A percentile compares a stretch with the other conserved stretches of the same genome.
phyloP scores from a whole-genome alignment of 2,329 filamentous ascomycete species.

The Neonectria neomacrospora region DNA sequence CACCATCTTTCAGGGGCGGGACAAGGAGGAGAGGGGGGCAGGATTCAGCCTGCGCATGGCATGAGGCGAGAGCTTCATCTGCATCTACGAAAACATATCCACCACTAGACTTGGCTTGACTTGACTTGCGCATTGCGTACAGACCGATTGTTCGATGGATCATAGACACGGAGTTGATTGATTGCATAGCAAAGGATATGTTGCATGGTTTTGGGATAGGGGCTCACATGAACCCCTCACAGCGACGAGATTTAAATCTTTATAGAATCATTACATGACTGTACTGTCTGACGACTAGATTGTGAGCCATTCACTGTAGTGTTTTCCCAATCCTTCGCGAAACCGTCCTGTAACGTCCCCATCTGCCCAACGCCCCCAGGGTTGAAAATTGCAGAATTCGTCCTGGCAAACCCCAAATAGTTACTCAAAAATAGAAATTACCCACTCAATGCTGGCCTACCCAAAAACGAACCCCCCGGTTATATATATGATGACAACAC shows the following conservation, averaged over 20 bases:
- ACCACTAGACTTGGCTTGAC: not conserved
- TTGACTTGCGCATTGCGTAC: not conserved
- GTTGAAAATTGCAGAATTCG: slow-evolving; percentile 30
- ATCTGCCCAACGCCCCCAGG: slow-evolving; percentile 37
- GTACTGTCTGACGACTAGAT: slow-evolving; percentile 36
- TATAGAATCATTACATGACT: slow-evolving; percentile 42
- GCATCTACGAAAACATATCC: slow-evolving; percentile 3
- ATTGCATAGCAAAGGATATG: not conserved
- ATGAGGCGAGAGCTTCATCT: slow-evolving; percentile 29
- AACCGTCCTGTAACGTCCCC: slow-evolving; percentile 30
- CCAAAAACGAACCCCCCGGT: slow-evolving; percentile 22
- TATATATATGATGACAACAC: slow-evolving; percentile 17
- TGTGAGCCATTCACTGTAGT: slow-evolving; percentile 36
- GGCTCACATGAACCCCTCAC: slow-evolving; percentile 13
- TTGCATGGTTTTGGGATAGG: slow-evolving; percentile 19
- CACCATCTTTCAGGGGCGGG: slow-evolving; percentile 75
- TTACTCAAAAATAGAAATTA: slow-evolving; percentile 26
- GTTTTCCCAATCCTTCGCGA: slow-evolving; percentile 26
- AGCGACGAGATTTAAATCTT: slow-evolving; percentile 39
- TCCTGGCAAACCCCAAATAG: slow-evolving; percentile 27
- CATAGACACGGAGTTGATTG: slow-evolving; percentile 1
- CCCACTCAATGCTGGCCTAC: slow-evolving; percentile 40
- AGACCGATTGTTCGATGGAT: not conserved
- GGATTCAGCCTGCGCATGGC: slow-evolving; percentile 74
- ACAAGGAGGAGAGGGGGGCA: slow-evolving; percentile 72